A percentile compares a stretch with the other conserved stretches of the same genome.
Evolutionary conservation across 805 yeast species (phyloP).

Genomic region (Starmerella riodocensis): DNA sequence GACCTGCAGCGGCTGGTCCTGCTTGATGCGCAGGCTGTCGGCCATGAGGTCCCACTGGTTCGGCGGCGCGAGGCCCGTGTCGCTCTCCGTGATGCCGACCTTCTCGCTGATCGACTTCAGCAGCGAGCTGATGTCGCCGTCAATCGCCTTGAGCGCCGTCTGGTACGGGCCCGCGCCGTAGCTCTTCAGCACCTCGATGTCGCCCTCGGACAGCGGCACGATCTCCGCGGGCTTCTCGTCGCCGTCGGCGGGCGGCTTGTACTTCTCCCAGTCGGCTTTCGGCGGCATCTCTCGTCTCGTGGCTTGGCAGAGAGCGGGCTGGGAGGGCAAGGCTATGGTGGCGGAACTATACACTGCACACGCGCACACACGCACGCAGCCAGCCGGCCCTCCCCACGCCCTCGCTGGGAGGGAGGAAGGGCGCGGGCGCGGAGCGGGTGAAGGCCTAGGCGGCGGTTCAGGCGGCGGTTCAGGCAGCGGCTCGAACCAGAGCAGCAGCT

Average conservation of each 20-base stretch:
- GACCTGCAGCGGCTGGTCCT: constrained; percentile 93
- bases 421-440: too few species aligned
- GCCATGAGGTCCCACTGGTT: constrained; percentile 96
- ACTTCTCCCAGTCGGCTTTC: constrained; percentile 97
- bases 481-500: too few species aligned
- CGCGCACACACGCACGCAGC: too few species aligned
- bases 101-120: constrained; percentile 86
- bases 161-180: constrained; percentile 98
- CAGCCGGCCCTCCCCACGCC: too few species aligned
- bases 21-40: constrained; percentile 82
- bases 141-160: constrained; percentile 61
- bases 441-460: too few species aligned
- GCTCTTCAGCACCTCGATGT: constrained; percentile 90
- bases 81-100: constrained; percentile 73
- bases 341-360: too few species aligned
- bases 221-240: constrained; percentile 44
- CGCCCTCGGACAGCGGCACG: constrained; percentile 85
- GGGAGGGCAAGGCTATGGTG: too few species aligned
- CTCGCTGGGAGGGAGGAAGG: too few species aligned
- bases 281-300: constrained; percentile 51
- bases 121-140: constrained; percentile 70
- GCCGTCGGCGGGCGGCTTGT: constrained; percentile 66
- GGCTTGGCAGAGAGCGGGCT: too few species aligned
- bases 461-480: too few species aligned
- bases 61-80: constrained; percentile 95